These are phyloP conservation scores for Tricholoma sp. DNA, from an alignment of 768 basidiomycete genomes.

Conservation along the genomic window DNA sequence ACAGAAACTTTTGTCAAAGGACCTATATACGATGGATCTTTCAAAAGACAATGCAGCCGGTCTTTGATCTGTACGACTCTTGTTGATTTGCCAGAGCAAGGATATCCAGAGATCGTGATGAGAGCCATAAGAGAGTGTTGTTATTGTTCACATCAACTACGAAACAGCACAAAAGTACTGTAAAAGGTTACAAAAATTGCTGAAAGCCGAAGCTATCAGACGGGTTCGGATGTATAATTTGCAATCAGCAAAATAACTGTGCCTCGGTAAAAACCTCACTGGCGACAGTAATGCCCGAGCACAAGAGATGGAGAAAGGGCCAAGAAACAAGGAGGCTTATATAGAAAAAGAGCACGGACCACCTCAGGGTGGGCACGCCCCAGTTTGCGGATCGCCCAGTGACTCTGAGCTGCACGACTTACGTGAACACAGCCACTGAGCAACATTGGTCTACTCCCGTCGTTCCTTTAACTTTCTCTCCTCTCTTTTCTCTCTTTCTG, in stretches of 20 bases:
- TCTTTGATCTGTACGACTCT: slow-evolving; percentile 60
- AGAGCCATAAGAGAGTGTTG: slow-evolving; percentile 66
- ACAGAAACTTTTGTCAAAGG: slow-evolving; percentile 41
- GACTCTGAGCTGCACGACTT: too few species aligned
- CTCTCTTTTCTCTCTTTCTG: slow-evolving; percentile 11
- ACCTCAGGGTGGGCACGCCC: slow-evolving; percentile 9
- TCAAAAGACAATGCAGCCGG: slow-evolving; percentile 50
- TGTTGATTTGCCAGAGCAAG: slow-evolving; percentile 81
- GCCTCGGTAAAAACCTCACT: slow-evolving; percentile 96
- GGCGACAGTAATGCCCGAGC: slow-evolving; percentile 93
- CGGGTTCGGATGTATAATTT: slow-evolving; percentile 97
- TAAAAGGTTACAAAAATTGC: slow-evolving; percentile 78
- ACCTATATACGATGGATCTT: slow-evolving; percentile 46
- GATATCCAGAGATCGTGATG: slow-evolving; percentile 85
- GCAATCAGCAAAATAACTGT: slow-evolving; percentile 94
- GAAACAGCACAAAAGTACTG: slow-evolving; percentile 13
- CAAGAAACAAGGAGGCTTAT: slow-evolving; percentile 23
- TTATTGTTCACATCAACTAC: background rate
- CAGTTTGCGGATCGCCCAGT: too few species aligned
- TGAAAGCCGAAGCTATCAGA: slow-evolving; percentile 84
- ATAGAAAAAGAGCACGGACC: slow-evolving; percentile 51
- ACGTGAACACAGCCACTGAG: background rate
- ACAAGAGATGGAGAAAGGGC: slow-evolving; percentile 71
- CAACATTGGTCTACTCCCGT: background rate
- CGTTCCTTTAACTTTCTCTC: slow-evolving; percentile 12